Percentiles rank a stretch among this genome's conserved stretches.
Conservation (phyloP, 1,284 basidiomycete species). For the Ceratobasidium sp. region DNA sequence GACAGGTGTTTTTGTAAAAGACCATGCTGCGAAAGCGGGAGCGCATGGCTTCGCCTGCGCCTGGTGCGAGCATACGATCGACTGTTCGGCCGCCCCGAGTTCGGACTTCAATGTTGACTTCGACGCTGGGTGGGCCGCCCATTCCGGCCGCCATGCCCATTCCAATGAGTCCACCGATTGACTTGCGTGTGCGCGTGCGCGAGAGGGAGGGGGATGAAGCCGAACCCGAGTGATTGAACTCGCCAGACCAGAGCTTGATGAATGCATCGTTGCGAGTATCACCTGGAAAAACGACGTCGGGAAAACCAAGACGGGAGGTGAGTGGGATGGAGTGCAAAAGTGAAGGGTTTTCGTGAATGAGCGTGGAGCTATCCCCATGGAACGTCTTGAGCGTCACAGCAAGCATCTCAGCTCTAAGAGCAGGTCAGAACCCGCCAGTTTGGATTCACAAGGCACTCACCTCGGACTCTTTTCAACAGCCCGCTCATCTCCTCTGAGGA, state of each 20-base stretch:
- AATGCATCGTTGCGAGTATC: constrained; percentile 94
- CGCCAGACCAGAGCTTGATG: constrained; percentile 91
- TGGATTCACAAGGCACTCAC: constrained; percentile 54
- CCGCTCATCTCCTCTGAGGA: constrained; percentile 79
- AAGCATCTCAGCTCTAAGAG: constrained; percentile 76
- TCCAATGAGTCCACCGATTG: constrained; percentile 51
- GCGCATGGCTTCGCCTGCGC: constrained; percentile 82
- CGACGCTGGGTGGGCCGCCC: constrained; percentile 64
- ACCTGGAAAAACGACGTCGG: constrained; percentile 94
- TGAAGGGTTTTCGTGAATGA: constrained; percentile 85
- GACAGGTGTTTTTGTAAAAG: constrained; percentile 82
- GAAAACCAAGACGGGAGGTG: constrained; percentile 91
- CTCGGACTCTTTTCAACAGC: constrained; percentile 86
- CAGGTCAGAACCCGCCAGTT: constrained; percentile 5
- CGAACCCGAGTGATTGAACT: constrained; percentile 63
- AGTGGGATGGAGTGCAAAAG: constrained; percentile 83
- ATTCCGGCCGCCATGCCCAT: constrained; percentile 36
- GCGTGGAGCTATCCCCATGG: constrained; percentile 76
- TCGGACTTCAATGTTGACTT: constrained; percentile 90
- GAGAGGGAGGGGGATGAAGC: constrained; percentile 67
- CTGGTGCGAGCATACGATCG: constrained; percentile 79
- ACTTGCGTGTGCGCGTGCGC: constrained; percentile 63
- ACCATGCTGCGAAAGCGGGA: constrained; percentile 90
- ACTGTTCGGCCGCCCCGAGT: constrained; percentile 75
- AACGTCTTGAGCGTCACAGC: constrained; percentile 91